A percentile compares a stretch with the other conserved stretches of the same genome.
Evolutionary conservation across 768 basidiomycete genomes (phyloP).

Genomic region (Russula lepida): DNA sequence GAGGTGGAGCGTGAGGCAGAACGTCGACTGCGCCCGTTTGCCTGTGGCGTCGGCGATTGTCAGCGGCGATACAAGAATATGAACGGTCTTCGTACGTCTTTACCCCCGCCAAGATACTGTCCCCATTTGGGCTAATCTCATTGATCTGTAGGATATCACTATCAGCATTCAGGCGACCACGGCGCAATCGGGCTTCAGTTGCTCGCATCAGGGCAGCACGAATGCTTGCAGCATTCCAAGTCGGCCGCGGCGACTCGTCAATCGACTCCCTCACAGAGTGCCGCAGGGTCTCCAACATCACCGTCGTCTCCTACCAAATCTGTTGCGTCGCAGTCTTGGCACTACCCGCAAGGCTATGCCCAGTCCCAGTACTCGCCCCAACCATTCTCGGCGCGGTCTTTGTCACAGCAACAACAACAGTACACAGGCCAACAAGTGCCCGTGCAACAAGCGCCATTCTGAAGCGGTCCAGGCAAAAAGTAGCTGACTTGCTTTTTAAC

Average conservation of each 20-base stretch:
- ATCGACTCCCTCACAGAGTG: conserved; percentile 11
- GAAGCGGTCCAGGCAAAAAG: conserved; percentile 5
- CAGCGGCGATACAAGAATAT: conserved; percentile 94
- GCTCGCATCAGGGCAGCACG: conserved; percentile 67
- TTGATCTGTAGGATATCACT: conserved; percentile 59
- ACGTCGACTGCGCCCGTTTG: conserved; percentile 72
- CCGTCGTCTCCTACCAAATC: conserved; percentile 5
- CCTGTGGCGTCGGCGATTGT: conserved; percentile 83
- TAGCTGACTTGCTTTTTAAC: neutral
- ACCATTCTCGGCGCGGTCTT: conserved; percentile 3
- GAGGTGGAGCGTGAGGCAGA: conserved; percentile 83
- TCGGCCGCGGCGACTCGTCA: conserved; percentile 15
- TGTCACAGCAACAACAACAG: conserved; percentile 11
- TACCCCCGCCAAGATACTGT: neutral
- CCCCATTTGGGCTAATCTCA: conserved; percentile 8
- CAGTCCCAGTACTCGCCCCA: conserved; percentile 16
- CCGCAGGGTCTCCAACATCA: neutral
- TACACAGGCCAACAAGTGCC: conserved; percentile 13
- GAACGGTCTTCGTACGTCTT: conserved; percentile 69
- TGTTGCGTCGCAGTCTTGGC: conserved; percentile 4
- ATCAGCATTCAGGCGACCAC: conserved; percentile 93
- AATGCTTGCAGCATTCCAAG: conserved; percentile 35
- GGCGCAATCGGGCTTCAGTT: conserved; percentile 82
- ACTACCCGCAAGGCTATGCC: conserved; percentile 1
- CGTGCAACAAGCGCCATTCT: conserved; percentile 15